A percentile compares a stretch with the other conserved stretches of the same genome.
phyloP scores from a whole-genome alignment of 257 asterid species.

The Lycium ferocissimum region DNA sequence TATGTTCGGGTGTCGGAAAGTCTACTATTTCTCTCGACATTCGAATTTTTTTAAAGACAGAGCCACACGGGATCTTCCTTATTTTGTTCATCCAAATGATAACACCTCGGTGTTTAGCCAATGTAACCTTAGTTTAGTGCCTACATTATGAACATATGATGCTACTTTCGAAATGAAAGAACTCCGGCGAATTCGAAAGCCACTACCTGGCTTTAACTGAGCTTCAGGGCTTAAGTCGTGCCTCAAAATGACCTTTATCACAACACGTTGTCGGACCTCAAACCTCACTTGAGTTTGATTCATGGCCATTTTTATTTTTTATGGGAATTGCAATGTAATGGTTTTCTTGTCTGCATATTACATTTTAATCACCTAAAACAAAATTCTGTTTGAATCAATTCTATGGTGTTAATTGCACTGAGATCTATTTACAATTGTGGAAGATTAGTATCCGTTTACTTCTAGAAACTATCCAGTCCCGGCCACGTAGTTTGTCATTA shows the following conservation, averaged over 20 bases:
- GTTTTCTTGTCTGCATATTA: neutral
- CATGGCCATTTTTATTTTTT: neutral
- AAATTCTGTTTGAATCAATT: neutral
- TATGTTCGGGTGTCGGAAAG: too few relatives aligned
- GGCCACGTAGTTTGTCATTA: too few relatives aligned
- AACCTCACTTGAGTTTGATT: too few relatives aligned
- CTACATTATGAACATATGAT: neutral
- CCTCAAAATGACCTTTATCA: neutral
- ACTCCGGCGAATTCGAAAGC: too few relatives aligned
- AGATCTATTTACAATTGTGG: neutral
- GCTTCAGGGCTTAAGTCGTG: neutral
- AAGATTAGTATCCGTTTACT: neutral
- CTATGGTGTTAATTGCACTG: neutral
- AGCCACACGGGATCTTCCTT: neutral
- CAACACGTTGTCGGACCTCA: neutral
- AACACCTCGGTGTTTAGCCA: too few relatives aligned
- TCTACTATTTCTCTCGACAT: neutral
- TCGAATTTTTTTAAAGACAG: too few relatives aligned
- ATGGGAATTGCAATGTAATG: neutral
- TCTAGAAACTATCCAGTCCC: neutral
- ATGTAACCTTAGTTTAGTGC: neutral
- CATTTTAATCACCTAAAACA: neutral
- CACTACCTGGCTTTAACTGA: neutral
- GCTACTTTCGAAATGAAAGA: neutral
- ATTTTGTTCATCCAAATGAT: too few relatives aligned